A percentile compares a stretch with the other conserved stretches of the same genome.
Evolutionary conservation across 257 asterid genomes (phyloP).

Genomic region (Solanum neorickii): DNA sequence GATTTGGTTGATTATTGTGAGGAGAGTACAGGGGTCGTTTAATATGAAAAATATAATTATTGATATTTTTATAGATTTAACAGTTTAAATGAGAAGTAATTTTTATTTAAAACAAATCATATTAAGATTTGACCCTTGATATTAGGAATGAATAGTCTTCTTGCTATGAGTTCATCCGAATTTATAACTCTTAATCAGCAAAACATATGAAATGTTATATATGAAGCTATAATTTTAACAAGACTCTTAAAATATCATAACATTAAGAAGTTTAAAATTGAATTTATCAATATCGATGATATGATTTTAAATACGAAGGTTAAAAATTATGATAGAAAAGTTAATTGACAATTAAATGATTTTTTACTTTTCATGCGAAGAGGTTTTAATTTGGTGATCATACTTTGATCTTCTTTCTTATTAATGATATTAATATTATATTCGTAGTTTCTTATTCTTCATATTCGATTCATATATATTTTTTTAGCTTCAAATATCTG

Average conservation of each 20-base stretch:
- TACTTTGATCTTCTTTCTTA: neutral
- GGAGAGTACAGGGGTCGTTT: neutral
- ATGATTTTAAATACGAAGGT: neutral
- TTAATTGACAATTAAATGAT: neutral
- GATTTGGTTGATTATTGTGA: neutral
- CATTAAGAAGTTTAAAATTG: neutral
- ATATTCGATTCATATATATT: neutral
- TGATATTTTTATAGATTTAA: accelerated
- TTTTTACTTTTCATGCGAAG: neutral
- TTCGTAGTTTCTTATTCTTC: neutral
- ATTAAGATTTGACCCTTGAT: neutral
- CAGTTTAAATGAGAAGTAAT: accelerated
- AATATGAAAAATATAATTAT: too few species aligned
- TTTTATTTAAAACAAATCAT: neutral
- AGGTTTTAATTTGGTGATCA: neutral
- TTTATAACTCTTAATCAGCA: neutral
- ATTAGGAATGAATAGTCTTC: too few species aligned
- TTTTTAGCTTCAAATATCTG: neutral
- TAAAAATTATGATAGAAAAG: neutral
- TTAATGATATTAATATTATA: neutral
- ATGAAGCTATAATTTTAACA: too few species aligned
- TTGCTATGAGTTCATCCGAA: neutral
- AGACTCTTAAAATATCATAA: neutral
- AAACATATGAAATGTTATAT: neutral
- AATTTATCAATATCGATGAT: neutral